Evolutionary conservation across 2,329 filamentous ascomycete species (phyloP), one percentile per base, ranked within the genome.

Genomic region (Uncinocarpus reesii): DNA sequence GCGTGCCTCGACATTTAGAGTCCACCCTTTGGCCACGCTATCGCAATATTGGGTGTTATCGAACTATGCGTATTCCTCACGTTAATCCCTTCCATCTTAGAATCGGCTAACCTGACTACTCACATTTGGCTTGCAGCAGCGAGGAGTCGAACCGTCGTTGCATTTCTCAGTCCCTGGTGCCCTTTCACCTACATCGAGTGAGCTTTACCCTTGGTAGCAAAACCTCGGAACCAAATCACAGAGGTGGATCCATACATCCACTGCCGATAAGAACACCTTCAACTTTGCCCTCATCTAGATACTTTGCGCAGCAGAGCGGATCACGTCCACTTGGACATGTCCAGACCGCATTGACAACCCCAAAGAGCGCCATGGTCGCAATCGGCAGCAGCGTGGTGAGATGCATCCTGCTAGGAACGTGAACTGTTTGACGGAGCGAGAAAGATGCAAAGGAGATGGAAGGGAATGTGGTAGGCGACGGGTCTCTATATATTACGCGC

Each of bases 321-420:
- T 53, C 50, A 15, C 53, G 48, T 10, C 48, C 53, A 32, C 53
- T 54, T 8, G 53, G 53, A 40, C 53, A 54, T 2, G 53, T 54
- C 53, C 53, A 54, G 4, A 54, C 53, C 5, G 40, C 53, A 26
- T 35, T 18, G n/a, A 38, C 42, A 37, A 34, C 8, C 5, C 6
- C 7, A 20, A 38, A 23, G 7, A 47, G 8, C 15, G 24, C 3
- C 23, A 21, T 11, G 13, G 23, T 16, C 16, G 5, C 43, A 18
- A 24, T 20, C 15, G 24, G 15, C 3, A 26, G 20, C 21, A 24
- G 11, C 10, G 31, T n/a, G 20, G 21, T 8, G 32, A 20, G 32
- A 20, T 47, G 32, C 43, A 47, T 44, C 6, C 18, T 40, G 20
- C 11, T 21, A 24, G 5, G 8, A 40, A 11, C 15, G 11, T 37